A percentile compares a stretch with the other conserved stretches of the same genome.
phyloP scores from a whole-genome alignment of 2,329 filamentous ascomycete species.

The Claviceps monticola region DNA sequence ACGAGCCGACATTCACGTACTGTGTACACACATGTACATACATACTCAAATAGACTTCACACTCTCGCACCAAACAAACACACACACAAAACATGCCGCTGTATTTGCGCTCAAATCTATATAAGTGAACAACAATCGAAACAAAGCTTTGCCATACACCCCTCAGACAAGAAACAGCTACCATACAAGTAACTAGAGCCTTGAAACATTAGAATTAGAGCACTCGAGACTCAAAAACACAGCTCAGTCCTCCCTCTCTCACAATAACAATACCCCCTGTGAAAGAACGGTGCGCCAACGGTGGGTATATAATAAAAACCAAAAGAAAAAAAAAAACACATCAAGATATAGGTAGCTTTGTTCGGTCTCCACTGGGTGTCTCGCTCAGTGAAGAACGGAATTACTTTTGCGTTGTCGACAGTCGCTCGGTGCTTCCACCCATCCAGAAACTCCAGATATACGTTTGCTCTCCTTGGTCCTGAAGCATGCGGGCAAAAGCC shows the following conservation, averaged over 20 bases:
- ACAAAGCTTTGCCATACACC: neutral
- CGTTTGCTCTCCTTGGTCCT: neutral
- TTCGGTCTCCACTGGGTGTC: neutral
- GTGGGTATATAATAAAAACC: constrained; percentile 7
- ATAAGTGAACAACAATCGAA: neutral
- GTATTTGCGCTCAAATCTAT: neutral
- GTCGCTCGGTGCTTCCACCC: neutral
- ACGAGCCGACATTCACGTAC: neutral
- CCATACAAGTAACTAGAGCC: neutral
- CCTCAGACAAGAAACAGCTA: neutral
- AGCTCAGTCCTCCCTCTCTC: too few species aligned
- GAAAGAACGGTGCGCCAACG: neutral
- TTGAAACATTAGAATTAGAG: too few species aligned
- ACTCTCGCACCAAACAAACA: too few species aligned
- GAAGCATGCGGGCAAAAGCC: neutral
- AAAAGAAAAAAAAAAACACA: constrained; percentile 7
- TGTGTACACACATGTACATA: too few species aligned
- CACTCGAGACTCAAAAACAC: too few species aligned
- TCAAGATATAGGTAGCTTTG: constrained; percentile 1
- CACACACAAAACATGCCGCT: neutral
- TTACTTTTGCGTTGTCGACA: neutral
- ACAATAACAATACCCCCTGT: neutral
- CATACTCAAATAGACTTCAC: too few species aligned
- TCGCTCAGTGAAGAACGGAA: neutral
- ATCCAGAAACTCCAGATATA: neutral